Percentiles rank a stretch among this genome's conserved stretches.
Conservation (phyloP, 1,284 basidiomycete genomes). For the Rhizopogon parksii region DNA sequence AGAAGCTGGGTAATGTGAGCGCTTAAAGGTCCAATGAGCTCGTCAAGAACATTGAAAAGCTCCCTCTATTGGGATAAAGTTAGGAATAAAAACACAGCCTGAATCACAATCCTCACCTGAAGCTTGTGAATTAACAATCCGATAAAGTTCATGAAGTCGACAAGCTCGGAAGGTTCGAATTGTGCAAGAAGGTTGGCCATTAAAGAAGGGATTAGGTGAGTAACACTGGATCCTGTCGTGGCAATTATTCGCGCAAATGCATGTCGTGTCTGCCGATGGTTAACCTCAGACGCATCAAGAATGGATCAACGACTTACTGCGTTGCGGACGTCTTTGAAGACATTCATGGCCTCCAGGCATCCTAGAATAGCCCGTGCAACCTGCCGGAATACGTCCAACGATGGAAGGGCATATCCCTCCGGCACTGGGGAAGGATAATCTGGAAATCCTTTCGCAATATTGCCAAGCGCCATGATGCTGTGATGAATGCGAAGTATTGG, state of each 20-base stretch:
- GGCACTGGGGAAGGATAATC: slow-evolving; percentile 70
- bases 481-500: slow-evolving; percentile 91
- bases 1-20: slow-evolving; percentile 80
- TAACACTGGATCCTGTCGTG: slow-evolving; percentile 80
- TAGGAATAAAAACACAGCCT: slow-evolving; percentile 3
- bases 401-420: slow-evolving; percentile 63
- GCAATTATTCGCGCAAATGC: slow-evolving; percentile 92
- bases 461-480: slow-evolving; percentile 90
- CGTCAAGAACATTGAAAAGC: slow-evolving; percentile 82
- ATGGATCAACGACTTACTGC: slow-evolving; percentile 54
- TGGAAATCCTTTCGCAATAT: slow-evolving; percentile 96
- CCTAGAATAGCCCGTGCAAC: slow-evolving; percentile 88
- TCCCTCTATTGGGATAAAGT: slow-evolving; percentile 44
- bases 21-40: slow-evolving; percentile 83
- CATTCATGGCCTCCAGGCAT: slow-evolving; percentile 83
- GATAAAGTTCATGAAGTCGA: slow-evolving; percentile 95
- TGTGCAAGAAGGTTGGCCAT: slow-evolving; percentile 87
- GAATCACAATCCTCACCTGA: slow-evolving; percentile 51
- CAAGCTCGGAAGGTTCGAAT: slow-evolving; percentile 88
- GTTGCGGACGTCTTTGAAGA: slow-evolving; percentile 84
- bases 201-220: slow-evolving; percentile 75
- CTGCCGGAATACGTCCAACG: slow-evolving; percentile 78
- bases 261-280: slow-evolving; percentile 65
- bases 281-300: slow-evolving; percentile 8
- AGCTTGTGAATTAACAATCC: slow-evolving; percentile 87